Evolutionary conservation across 2,329 filamentous ascomycete species (phyloP), one percentile per base, ranked within the genome.

Genomic region (Aspergillus quadrilineatus): DNA sequence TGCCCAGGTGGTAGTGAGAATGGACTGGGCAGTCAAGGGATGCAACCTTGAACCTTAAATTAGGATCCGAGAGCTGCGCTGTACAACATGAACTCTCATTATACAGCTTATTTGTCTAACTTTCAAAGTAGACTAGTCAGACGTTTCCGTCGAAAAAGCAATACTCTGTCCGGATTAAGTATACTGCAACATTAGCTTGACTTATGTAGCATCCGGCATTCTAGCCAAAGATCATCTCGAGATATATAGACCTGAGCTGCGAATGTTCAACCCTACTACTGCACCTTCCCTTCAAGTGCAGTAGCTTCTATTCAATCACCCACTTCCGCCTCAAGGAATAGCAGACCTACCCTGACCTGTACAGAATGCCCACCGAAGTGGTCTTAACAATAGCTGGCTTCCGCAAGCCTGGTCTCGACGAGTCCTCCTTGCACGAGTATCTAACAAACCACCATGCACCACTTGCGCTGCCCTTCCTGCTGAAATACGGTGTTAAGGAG

Each of bases 371-470:
- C 36, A 45, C 50, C 22, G 45, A 56, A 53, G 44, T 60, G 45
- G 53, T 51, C 48, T 52, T 67, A 50, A 72, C 69, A 17, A 69
- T 72, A 53, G 66, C 62, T 50, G 69, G 63, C 22, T 64, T 67
- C 49, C 64, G 65, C 37, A 71, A 69, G 47, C 61, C 66, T 0
- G 68, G 67, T 8, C 66, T 71, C 60, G 58, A 48, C 39, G 67
- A 71, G 49, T 60, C 67, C 10, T 65, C 67, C 14, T 70, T 71
- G 48, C 67, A 65, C 36, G 39, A 59, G 2, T 67, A 71, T 56
- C 55, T 70, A 52, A 65, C 45, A 14, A 42, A 67, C 17, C 56
- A 62, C 32, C 67, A 69, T 56, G 69, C 65, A 6, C 65, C 63
- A 4, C 56, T 65, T 6, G 60, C 68, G 5, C 63, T 64, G 47